phyloP scores from a whole-genome alignment of 306 rosid species.

The Sindora glabra region DNA sequence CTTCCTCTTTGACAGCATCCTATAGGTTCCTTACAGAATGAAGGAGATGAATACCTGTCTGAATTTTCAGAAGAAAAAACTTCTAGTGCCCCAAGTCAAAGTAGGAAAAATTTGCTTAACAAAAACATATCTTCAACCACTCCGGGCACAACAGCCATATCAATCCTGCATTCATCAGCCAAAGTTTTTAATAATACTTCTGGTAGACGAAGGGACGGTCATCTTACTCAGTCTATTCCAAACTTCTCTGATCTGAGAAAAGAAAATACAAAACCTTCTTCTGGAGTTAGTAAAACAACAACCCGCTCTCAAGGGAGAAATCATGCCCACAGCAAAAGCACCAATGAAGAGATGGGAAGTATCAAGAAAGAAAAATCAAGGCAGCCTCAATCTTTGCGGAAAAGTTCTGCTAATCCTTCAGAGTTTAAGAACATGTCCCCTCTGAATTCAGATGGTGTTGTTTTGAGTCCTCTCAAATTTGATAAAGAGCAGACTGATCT shows the following conservation, averaged over 20 bases:
- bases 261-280: conserved; percentile 84
- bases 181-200: conserved; percentile 42
- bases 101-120: conserved; percentile 46
- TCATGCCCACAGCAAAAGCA: conserved; percentile 58
- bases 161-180: conserved; percentile 45
- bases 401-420: conserved; percentile 50
- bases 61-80: conserved; percentile 56
- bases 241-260: conserved; percentile 93
- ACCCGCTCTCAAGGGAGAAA: conserved; percentile 62
- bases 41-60: conserved; percentile 65
- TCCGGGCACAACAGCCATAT: conserved; percentile 41
- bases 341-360: conserved; percentile 45
- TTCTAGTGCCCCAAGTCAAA: conserved; percentile 46
- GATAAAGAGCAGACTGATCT: conserved; percentile 61
- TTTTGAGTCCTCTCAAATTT: conserved; percentile 59
- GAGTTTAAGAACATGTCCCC: conserved; percentile 53
- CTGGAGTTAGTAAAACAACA: conserved; percentile 60
- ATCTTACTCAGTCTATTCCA: conserved; percentile 86
- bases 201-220: conserved; percentile 76
- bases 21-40: conserved; percentile 61
- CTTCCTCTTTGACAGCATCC: conserved; percentile 44
- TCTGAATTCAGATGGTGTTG: conserved; percentile 52
- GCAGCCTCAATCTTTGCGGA: conserved; percentile 48
- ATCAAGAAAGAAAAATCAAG: conserved; percentile 74
- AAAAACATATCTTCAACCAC: conserved; percentile 46